Evolutionary conservation across 1,139 yeast species (phyloP).

Genomic region (Nakaseomyces bracarensis): DNA sequence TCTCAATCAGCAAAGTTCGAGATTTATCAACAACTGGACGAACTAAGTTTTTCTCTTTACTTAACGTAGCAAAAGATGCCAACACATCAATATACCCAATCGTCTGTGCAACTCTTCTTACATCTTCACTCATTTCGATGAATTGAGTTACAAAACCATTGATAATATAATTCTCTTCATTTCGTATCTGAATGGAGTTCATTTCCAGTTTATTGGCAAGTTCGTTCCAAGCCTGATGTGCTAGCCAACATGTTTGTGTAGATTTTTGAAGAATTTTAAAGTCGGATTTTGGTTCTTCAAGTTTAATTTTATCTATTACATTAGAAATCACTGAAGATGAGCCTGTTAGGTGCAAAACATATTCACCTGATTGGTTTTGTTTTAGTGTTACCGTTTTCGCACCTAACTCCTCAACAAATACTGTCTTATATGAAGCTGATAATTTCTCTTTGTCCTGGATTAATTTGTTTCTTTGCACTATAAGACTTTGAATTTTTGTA

Average conservation of each 20-base stretch:
- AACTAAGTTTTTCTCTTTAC: constrained; percentile 54
- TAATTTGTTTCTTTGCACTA: constrained; percentile 20
- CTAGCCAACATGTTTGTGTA: constrained; percentile 31
- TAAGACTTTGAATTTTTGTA: constrained; percentile 15
- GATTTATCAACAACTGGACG: constrained; percentile 57
- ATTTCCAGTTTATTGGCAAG: constrained; percentile 32
- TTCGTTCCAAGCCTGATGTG: constrained; percentile 32
- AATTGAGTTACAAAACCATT: constrained; percentile 26
- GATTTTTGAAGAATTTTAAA: constrained; percentile 25
- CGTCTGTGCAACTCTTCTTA: constrained; percentile 31
- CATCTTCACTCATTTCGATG: constrained; percentile 24
- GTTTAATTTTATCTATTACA: constrained; percentile 13
- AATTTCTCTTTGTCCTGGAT: constrained; percentile 20
- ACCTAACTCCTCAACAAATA: constrained; percentile 18
- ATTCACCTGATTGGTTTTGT: constrained; percentile 24
- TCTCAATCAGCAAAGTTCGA: constrained; percentile 38
- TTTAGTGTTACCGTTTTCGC: constrained; percentile 21
- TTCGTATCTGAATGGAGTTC: constrained; percentile 21
- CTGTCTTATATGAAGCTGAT: constrained; percentile 16
- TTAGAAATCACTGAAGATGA: constrained; percentile 15
- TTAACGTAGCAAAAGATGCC: constrained; percentile 61
- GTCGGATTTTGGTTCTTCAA: constrained; percentile 8
- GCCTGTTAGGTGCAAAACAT: constrained; percentile 24
- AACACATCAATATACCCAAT: constrained; percentile 68
- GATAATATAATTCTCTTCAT: constrained; percentile 30